These are phyloP conservation scores for Myrica gale DNA, from an alignment of 306 rosid genomes.

Conservation along the genomic window DNA sequence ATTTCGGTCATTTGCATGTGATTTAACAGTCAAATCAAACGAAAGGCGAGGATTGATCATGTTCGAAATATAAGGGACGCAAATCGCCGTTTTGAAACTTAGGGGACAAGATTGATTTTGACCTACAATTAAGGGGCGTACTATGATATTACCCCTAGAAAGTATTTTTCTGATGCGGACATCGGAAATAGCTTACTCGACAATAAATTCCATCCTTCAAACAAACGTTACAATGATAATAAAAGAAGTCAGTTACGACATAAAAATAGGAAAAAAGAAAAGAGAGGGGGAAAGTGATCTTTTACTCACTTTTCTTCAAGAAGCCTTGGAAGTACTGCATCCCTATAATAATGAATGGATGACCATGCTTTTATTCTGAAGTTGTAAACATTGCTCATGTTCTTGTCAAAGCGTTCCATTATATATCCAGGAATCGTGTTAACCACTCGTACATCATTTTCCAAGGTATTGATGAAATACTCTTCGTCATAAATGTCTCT, in stretches of 20 bases:
- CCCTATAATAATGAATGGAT: conserved; percentile 72
- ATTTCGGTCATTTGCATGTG: no score
- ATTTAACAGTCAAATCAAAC: no score
- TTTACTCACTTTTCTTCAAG: conserved; percentile 87
- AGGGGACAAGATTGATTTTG: no score
- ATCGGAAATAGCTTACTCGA: background rate
- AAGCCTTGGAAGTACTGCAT: conserved; percentile 80
- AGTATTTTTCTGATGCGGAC: background rate
- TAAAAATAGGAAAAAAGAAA: background rate
- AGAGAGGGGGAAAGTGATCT: conserved; percentile 9
- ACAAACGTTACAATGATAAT: conserved; percentile 4
- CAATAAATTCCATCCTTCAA: conserved; percentile 1
- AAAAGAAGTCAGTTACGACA: background rate
- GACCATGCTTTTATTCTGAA: conserved; percentile 98
- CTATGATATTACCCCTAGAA: no score
- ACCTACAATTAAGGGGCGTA: no score
- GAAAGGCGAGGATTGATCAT: no score
- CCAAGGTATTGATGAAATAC: conserved; percentile 59
- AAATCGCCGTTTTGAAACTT: no score
- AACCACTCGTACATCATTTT: conserved; percentile 82
- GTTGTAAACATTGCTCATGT: conserved; percentile 88
- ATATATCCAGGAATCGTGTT: conserved; percentile 76
- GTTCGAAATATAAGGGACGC: no score
- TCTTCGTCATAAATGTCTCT: conserved; percentile 86
- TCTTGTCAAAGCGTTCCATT: conserved; percentile 95